Evolutionary conservation across 176 grass and related monocot genomes (phyloP), one percentile per base, ranked within the genome.

Genomic region (Oryza longistaminata): DNA sequence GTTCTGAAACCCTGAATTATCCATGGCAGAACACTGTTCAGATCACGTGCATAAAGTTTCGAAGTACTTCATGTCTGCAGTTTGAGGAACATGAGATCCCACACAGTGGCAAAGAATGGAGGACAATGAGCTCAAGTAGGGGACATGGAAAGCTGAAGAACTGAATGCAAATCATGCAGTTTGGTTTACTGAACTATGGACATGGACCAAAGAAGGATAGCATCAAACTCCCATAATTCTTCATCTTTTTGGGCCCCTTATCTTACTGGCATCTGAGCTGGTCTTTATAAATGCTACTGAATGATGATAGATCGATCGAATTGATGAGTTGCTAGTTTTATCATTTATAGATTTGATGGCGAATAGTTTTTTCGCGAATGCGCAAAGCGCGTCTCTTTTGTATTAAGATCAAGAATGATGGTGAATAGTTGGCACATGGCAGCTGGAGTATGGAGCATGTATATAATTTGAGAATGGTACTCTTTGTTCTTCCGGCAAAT

Each of bases 241-340:
- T n/a, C n/a, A n/a, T 15, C 65, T 72, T 65, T 27, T 68, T 37
- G 19, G 22, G 42, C 2, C 52, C 77, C 53, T 43, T 3, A 11
- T 77, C 46, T 77, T 66, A 46, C 11, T 86, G 66, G 45, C 19
- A 42, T 72, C 68, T 12, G 42, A 77, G 66, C 77, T 90, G 88
- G 76, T 82, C 29, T 66, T 34, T 37, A 86, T 46, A 24, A 72
- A 86, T 67, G 58, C 58, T 24, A 33, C 70, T 64, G 21, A 72
- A 33, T 62, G 24, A 68, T 62, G 24, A 61, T 11, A 6, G n/a
- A 31, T 22, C 8, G 71, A 83, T 50, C 70, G 55, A 53, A 83
- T 42, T 77, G 55, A 53, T 81, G 16, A 25, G 12, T 15, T 25
- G 69, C 34, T 78, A 5, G 24, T 66, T 48, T 19, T 58, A 3